Percentiles rank a stretch among this genome's conserved stretches.
These are phyloP conservation scores for Schoenoplectus triqueter DNA, from an alignment of 202 grass and related monocot species.

Conservation along the genomic window DNA sequence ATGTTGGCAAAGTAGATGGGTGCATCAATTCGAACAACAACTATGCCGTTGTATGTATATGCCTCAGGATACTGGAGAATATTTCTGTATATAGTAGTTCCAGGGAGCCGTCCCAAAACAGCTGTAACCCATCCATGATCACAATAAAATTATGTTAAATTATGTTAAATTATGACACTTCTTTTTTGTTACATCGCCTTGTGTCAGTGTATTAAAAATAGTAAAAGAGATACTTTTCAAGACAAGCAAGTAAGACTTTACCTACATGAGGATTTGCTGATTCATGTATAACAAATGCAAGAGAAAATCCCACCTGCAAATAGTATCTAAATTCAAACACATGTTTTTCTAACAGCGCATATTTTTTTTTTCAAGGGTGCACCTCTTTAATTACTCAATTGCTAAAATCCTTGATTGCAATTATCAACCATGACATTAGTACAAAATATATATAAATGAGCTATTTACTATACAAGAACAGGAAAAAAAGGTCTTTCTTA, in stretches of 20 bases:
- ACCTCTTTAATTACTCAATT: neutral
- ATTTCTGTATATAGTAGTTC: conserved; percentile 93
- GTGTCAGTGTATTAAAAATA: neutral
- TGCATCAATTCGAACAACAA: conserved; percentile 84
- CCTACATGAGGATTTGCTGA: conserved; percentile 95
- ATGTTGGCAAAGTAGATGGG: conserved; percentile 99
- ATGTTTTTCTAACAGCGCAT: neutral
- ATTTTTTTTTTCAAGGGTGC: neutral
- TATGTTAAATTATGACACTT: neutral
- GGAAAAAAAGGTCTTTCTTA: neutral
- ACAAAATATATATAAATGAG: neutral
- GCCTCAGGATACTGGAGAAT: conserved; percentile 85
- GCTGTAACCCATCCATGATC: conserved; percentile 43
- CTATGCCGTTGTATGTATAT: conserved; percentile 85
- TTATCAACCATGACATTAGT: neutral
- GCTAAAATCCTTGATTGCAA: neutral
- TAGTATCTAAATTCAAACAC: conserved; percentile 15
- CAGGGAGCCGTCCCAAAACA: conserved; percentile 86
- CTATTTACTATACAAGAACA: neutral
- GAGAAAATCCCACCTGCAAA: conserved; percentile 77
- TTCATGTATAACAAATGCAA: conserved; percentile 95
- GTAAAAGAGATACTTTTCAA: neutral
- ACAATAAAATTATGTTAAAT: neutral
- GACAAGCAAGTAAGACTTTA: conserved; percentile 42
- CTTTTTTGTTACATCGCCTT: neutral